Evolutionary conservation across 225 moss, liverwort and hornwort genomes (phyloP), one percentile per base, ranked within the genome.

Genomic region (Physcomitrellopsis africana): DNA sequence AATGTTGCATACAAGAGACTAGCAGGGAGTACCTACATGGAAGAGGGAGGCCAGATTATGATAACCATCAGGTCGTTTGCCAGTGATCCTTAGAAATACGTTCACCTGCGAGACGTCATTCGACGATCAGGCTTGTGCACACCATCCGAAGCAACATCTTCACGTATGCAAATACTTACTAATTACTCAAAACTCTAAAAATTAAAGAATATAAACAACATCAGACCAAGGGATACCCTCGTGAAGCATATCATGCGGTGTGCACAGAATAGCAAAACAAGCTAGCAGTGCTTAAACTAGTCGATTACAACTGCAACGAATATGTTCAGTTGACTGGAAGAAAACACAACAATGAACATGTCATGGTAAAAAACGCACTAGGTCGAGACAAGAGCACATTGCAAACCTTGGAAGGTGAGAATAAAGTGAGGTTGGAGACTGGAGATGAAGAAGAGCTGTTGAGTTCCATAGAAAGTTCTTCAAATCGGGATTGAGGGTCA

Each of bases 41-140:
- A 95, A 95, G 60, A 92, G 82, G 27, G 92, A 95, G 56, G 92
- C 95, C 64, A 95, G 83, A 78, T 92, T 88, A 89, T 95, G 95
- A 76, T 80, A 92, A 72, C 95, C 95, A 86, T 95, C 95, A 67
- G 87, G 81, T 73, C 95, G 84, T 78, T 90, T 95, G 52, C 76
- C 83, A 62, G 89, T 95, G 69, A 95, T 88, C 81, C 92, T 86
- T 76, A 95, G 67, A 75, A 95, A 95, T 16, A 95, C 76, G 70
- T 95, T 91, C 79, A 95, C 86, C 95, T 95, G 88, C 18, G 13
- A 57, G 63, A 37, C 29, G 67, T 17, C 23, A 43, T 16, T 68
- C 55, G 47, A 46, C 53, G 24, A 74, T 68, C 37, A 45, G 67
- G 63, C 48, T 55, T 45, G 16, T 16, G 53, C n/a, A 15, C 53